These are phyloP conservation scores for Purpureocillium takamizusanense DNA, from an alignment of 2,329 filamentous ascomycete species.

Conservation along the genomic window DNA sequence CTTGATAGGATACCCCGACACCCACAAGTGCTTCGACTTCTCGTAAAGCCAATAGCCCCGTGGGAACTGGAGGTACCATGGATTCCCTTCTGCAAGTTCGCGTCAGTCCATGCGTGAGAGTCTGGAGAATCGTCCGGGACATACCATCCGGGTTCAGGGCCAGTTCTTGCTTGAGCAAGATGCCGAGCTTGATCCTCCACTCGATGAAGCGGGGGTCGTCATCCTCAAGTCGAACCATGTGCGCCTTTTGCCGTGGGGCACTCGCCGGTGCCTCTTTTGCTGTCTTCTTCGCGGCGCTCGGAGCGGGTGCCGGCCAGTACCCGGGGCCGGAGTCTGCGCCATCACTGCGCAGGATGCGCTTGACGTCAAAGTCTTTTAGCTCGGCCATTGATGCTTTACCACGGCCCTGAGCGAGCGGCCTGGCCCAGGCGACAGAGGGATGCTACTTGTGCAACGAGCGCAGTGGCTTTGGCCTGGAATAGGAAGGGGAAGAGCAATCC, in stretches of 20 bases:
- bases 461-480: too few relatives aligned
- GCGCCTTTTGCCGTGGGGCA: constrained; percentile 29
- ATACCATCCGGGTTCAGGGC: constrained; percentile 30
- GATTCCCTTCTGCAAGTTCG: constrained; percentile 25
- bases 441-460: too few relatives aligned
- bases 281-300: constrained; percentile 24
- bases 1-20: constrained; percentile 40
- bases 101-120: constrained; percentile 1
- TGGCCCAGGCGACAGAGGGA: too few relatives aligned
- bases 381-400: constrained; percentile 17
- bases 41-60: constrained; percentile 37
- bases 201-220: constrained; percentile 34
- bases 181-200: constrained; percentile 35
- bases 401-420: too few relatives aligned
- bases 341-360: constrained; percentile 35
- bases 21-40: constrained; percentile 38
- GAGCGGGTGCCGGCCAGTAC: constrained; percentile 28
- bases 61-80: constrained; percentile 36
- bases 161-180: constrained; percentile 35
- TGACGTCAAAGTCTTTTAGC: constrained; percentile 29
- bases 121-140: constrained; percentile 3
- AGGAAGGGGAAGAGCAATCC: too few relatives aligned
- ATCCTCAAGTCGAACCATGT: constrained; percentile 32
- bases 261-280: constrained; percentile 20
- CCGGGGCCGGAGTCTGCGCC: constrained; percentile 34